Evolutionary conservation across 352 stramenopile species (phyloP), one percentile per base, ranked within the genome.

Genomic region (Globisporangium camurandrum): DNA sequence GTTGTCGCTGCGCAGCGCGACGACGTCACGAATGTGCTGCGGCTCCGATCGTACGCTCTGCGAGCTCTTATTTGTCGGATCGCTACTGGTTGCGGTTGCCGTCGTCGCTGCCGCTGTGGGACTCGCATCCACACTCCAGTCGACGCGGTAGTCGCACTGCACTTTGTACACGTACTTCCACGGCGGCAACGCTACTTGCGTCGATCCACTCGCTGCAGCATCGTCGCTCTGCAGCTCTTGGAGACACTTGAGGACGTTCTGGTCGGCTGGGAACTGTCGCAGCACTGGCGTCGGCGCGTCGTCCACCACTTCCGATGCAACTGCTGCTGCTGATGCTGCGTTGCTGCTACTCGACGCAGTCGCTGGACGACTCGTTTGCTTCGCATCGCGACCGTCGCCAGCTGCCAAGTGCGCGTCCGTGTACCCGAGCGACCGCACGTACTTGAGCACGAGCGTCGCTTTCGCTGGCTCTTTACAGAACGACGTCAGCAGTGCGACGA

Each of bases 111-210:
- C 17, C 9, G 24, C 9, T 7, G 51, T 24, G 23, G 23, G 20
- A 8, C 39, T 55, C 49, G 39, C 31, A 23, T 55, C 49, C 5
- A 28, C 17, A 36, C 28, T 48, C 81, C 81, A 93, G 20, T 86
- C 69, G 3, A 93, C 62, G 38, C 65, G 45, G 24, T 87, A 84
- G 46, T 88, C 78, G 38, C 81, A 93, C 17, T 67, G 71, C 11
- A 93, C 46, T 39, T 74, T 84, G 59, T 88, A 90, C 36, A 72
- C 73, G 24, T 75, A 51, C 34, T 90, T 90, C 81, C 81, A 93
- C 14, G 81, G 81, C 6, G 73, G 68, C 4, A 83, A n/a, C 19
- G 30, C 28, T 5, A 41, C 8, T 6, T 22, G 51, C 23, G 30
- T 31, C 0, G 8, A 11, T 3, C 16, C 14, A n/a, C 7, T 1